Evolutionary conservation across 2,329 filamentous ascomycete species (phyloP).

Genomic region (Cadophora gregata): DNA sequence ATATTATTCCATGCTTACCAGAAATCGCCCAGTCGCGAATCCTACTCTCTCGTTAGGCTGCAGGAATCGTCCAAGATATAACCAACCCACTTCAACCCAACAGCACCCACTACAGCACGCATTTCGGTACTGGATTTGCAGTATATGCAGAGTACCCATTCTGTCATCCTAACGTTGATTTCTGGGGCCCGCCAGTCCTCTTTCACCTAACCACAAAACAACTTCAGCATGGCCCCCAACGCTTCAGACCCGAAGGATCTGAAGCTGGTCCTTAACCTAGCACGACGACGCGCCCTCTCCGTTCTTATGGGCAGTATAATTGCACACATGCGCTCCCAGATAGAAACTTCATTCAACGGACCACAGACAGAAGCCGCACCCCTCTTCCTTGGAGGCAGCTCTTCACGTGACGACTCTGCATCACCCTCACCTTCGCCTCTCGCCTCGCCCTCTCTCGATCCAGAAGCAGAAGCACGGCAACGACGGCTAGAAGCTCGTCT

Average conservation of each 20-base stretch:
- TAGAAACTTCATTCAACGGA: conserved; percentile 49
- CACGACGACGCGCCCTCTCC: conserved; percentile 57
- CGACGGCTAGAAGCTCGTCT: conserved; percentile 34
- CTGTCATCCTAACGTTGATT: neutral
- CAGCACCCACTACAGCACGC: no score
- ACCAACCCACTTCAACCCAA: conserved; percentile 1
- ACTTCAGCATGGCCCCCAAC: conserved; percentile 34
- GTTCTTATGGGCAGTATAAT: conserved; percentile 58
- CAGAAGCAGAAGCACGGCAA: conserved; percentile 30
- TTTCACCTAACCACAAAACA: neutral
- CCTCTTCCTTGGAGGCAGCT: conserved; percentile 28
- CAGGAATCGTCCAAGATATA: neutral
- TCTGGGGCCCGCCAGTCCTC: neutral
- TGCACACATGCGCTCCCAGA: conserved; percentile 59
- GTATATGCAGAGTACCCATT: neutral
- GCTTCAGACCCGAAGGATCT: conserved; percentile 39
- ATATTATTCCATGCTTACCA: neutral
- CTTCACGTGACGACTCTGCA: conserved; percentile 14
- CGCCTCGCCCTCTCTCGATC: conserved; percentile 14
- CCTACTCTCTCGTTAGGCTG: conserved; percentile 6
- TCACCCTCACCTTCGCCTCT: conserved; percentile 11
- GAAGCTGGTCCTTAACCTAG: conserved; percentile 57
- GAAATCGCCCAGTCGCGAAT: neutral
- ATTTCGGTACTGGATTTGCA: neutral
- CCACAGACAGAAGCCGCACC: conserved; percentile 29